A percentile compares a stretch with the other conserved stretches of the same genome.
Evolutionary conservation across 2,329 filamentous ascomycete species (phyloP).

Genomic region (Xylariomycetidae sp.): DNA sequence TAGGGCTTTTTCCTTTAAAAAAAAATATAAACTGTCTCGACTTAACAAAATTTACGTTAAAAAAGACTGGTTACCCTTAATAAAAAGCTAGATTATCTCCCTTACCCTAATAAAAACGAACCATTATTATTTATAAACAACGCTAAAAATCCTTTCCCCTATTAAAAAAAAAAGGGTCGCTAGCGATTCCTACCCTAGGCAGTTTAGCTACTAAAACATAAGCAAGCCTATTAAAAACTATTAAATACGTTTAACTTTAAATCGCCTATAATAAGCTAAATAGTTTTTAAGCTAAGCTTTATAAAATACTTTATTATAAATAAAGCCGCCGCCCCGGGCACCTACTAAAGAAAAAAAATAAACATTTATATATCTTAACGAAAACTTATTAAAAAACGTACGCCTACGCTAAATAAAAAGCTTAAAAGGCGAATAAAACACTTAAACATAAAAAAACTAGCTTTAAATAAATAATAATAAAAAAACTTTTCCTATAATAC

Average conservation of each 20-base stretch:
- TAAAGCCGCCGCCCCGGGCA: neutral
- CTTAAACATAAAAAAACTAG: neutral
- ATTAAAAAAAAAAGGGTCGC: conserved; percentile 1
- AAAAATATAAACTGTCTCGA: neutral
- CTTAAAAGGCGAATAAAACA: neutral
- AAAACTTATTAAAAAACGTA: neutral
- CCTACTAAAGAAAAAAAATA: conserved; percentile 1
- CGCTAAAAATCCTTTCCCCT: neutral
- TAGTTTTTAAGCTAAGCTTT: neutral
- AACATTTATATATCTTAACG: neutral
- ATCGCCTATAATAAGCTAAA: neutral
- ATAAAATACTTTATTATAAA: neutral
- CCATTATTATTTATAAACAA: neutral
- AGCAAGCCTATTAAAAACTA: neutral
- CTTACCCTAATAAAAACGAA: conserved; percentile 2
- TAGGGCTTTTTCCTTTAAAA: neutral
- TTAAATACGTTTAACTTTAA: neutral
- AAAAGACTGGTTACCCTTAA: neutral
- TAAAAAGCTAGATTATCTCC: neutral
- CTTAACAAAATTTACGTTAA: neutral
- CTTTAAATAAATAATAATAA: conserved; percentile 1
- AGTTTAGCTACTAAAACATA: neutral
- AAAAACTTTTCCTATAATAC: conserved; percentile 2
- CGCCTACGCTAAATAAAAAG: neutral
- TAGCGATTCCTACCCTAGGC: neutral